Evolutionary conservation across 1,284 basidiomycete species (phyloP), one percentile per base, ranked within the genome.

Genomic region (Puccinia hordei): DNA sequence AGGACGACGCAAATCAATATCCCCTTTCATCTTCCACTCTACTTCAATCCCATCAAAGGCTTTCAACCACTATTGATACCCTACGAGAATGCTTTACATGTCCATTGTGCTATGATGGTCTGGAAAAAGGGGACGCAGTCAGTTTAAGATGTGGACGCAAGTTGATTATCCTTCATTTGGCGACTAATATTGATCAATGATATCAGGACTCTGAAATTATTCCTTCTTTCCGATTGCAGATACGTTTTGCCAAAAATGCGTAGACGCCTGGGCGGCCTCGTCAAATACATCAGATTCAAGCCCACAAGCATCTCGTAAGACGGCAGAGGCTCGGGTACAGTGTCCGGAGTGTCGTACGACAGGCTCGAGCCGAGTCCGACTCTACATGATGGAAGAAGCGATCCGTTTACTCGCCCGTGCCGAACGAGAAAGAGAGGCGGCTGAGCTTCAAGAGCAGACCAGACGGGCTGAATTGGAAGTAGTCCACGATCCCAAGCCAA

Each of bases 321-420:
- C 41, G 15, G 44, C 38, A 8, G 68, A 46, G 10, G 38, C 24
- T 10, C 55, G 44, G 30, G 77, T 80, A 2, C 57, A 63, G 33
- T 80, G 77, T 53, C 77, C 77, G 6, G 77, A 80, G 51, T 80
- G 77, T 65, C 51, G 77, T 22, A 72, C 55, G 2, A 41, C 49
- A 51, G 69, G 77, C 24, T 72, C 77, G 12, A 30, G 17, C 44
- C 33, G 77, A 49, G 46, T 80, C 38, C 35, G 77, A n/a, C 59
- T 80, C 9, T 80, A 80, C 61, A 80, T 80, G 77, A 27, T 80
- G 24, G 77, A 80, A 73, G 77, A 80, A 80, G 66, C 77, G 27
- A 80, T 80, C 61, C 51, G 77, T 27, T 53, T 80, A 44, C 51
- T 80, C 8, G 49, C 68, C 17, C 51, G 77, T 27, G 77, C 77